Evolutionary conservation across 2,329 filamentous ascomycete genomes (phyloP), one percentile per base, ranked within the genome.

Genomic region (Aspergillus clavatus): DNA sequence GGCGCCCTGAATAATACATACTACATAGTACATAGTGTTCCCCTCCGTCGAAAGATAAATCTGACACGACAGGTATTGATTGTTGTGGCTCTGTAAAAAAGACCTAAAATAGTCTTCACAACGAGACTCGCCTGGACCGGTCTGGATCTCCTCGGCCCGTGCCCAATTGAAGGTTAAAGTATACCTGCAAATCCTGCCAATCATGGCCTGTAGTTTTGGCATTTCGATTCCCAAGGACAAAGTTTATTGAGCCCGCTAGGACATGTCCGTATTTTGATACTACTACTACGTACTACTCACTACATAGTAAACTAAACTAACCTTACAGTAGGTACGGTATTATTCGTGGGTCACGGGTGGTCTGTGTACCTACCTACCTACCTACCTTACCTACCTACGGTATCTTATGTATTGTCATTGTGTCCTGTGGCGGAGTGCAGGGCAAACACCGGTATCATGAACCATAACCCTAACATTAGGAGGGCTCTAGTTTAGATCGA

Each of bases 121-220:
- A 35, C 31, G 16, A 35, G 31, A 35, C 31, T 41, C 19, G 42
- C 33, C 46, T 48, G 21, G 46, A 18, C 42, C 46, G 46, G 46
- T 45, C 46, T 48, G 46, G 45, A 38, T 38, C 31, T 7, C 27
- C 35, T 27, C 38, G 39, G 36, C 31, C 31, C 31, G 31, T 21
- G 31, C 31, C 31, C n/a, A 35, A 33, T 8, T n/a, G 29, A 33
- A 16, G 29, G 29, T n/a, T 18, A 33, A 33, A 12, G 18, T 5
- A 33, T 14, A 3, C 28, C 12, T 14, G 12, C 28, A 1, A 4
- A 7, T 2, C 14, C 14, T 16, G 14, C 29, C 29, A 33, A 33
- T 33, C 29, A 33, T 16, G 5, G 14, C 2, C 14, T 4, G 11
- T 16, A 10, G 5, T 7, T 18, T n/a, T n/a, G 29, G 14, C 29